Evolutionary conservation across 495 filamentous ascomycete species (phyloP), one percentile per base, ranked within the genome.

Genomic region (Filosporella fistucella): DNA sequence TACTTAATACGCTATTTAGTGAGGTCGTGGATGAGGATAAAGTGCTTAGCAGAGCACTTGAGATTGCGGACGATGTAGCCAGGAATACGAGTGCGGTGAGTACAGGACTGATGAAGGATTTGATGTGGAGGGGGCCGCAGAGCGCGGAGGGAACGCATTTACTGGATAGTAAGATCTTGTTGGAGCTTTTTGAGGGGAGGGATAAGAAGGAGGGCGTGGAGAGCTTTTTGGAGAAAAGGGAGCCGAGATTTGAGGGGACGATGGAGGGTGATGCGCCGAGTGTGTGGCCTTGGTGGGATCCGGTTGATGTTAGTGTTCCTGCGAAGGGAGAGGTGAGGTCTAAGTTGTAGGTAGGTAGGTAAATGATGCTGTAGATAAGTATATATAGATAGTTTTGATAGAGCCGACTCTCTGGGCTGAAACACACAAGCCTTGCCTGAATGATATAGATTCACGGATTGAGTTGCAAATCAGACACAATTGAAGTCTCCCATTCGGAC

Each of bases 41-140:
- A 38, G 77, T 82, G 4, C 52, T 85, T 10, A 65, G 68, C 11
- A 70, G 75, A 22, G 80, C 79, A 7, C 58, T 84, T 32, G 73
- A 75, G 44, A 46, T 84, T 18, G 80, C 80, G 8, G 62, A 66
- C 1, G 80, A 84, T 14, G 72, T 84, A 26, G 75, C 71, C 6
- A 58, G 68, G 58, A 82, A 81, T 63, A 76, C 78, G 2, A 78
- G 72, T 57, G 62, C 63, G 1, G 74, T 80, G 28, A 68, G 71
- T 18, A 71, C 70, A 14, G 63, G 68, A 42, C 58, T 83, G 49
- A 83, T 81, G 67, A 68, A 69, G 25, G 77, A 80, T 32, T 45
- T 85, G 58, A 72, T 86, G 71, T 84, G 73, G 67, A 66, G 76
- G 9, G 71, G 74, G 32, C 68, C 70, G 4, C 75, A 68, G 4